Evolutionary conservation across 2,329 filamentous ascomycete genomes (phyloP).

Genomic region (Scedosporium aurantiacum): DNA sequence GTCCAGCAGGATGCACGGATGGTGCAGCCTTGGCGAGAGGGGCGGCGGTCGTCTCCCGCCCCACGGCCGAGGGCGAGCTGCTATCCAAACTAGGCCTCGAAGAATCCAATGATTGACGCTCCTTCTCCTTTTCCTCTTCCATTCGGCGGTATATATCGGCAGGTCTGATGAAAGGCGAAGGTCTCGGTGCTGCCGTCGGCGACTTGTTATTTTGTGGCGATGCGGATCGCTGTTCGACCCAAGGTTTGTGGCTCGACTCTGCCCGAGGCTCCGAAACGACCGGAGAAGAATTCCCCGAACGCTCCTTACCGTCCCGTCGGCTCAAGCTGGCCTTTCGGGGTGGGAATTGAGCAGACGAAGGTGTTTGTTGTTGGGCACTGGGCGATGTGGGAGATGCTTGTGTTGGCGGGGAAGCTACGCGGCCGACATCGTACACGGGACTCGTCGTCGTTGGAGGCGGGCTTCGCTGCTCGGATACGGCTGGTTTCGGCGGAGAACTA

Average conservation of each 20-base stretch:
- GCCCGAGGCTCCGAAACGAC: conserved; percentile 18
- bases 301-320: conserved; percentile 22
- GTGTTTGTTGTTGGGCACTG: conserved; percentile 14
- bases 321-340: conserved; percentile 52
- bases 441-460: not conserved
- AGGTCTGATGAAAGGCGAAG: conserved; percentile 57
- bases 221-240: conserved; percentile 23
- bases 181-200: conserved; percentile 24
- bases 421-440: not conserved
- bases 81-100: conserved; percentile 46
- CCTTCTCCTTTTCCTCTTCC: conserved; percentile 51
- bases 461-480: not conserved
- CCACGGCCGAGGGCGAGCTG: conserved; percentile 13
- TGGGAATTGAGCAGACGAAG: conserved; percentile 35
- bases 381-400: not conserved
- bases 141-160: conserved; percentile 67
- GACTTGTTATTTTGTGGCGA: conserved; percentile 26
- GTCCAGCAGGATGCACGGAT: conserved; percentile 4
- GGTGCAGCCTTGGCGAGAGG: not conserved
- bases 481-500: not conserved
- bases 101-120: conserved; percentile 45
- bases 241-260: conserved; percentile 18
- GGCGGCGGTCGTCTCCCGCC: not conserved
- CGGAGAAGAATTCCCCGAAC: conserved; percentile 11
- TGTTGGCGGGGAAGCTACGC: not conserved